These are phyloP conservation scores for Nicotiana rustica DNA, from an alignment of 305 asterid genomes.

Conservation along the genomic window DNA sequence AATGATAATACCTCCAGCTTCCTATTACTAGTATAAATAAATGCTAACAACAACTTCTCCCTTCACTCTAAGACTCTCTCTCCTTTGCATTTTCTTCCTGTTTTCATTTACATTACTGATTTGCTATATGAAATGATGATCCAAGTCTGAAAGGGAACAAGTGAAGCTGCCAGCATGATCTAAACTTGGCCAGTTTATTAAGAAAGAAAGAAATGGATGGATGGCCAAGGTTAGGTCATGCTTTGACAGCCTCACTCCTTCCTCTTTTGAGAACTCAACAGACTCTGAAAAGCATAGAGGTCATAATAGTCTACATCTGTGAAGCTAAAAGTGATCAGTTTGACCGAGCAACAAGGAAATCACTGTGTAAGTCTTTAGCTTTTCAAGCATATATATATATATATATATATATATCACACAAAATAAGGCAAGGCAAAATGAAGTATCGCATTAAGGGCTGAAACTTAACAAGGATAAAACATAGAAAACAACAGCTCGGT, in stretches of 20 bases:
- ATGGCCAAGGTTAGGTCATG: slow-evolving; percentile 78
- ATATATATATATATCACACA: too few relatives aligned
- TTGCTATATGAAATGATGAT: background rate
- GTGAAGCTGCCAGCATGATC: slow-evolving; percentile 99
- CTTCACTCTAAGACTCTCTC: background rate
- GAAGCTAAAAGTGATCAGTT: background rate
- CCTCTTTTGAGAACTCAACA: slow-evolving; percentile 52
- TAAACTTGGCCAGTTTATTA: slow-evolving; percentile 51
- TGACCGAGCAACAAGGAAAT: slow-evolving; percentile 1
- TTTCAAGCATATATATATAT: too few relatives aligned
- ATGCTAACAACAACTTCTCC: background rate
- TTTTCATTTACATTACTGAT: background rate
- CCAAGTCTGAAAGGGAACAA: slow-evolving; percentile 63
- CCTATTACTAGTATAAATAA: slow-evolving; percentile 9
- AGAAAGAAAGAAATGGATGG: background rate
- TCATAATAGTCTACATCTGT: background rate
- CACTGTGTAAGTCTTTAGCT: background rate
- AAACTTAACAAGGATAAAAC: too few relatives aligned
- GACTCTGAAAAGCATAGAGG: background rate
- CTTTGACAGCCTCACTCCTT: slow-evolving; percentile 96
- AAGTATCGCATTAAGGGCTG: too few relatives aligned
- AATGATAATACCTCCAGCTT: background rate
- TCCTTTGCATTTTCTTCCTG: background rate
- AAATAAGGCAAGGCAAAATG: too few relatives aligned
- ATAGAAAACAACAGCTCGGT: too few relatives aligned